Percentiles rank a stretch among this genome's conserved stretches.
These are phyloP conservation scores for Collybiopsis confluens DNA, from an alignment of 768 basidiomycete species.

Conservation along the genomic window DNA sequence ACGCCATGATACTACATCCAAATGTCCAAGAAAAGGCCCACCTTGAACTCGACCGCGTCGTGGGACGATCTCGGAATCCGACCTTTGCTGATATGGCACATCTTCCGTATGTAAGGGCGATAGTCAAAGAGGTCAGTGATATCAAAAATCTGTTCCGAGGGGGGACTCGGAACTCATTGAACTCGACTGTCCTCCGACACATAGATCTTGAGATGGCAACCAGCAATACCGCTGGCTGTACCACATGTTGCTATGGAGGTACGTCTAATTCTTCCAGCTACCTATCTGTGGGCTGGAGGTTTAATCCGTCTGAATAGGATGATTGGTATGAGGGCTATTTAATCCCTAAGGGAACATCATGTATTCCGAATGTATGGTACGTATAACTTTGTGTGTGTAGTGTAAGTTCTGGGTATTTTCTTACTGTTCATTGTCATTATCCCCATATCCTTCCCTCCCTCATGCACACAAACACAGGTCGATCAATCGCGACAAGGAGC, in stretches of 20 bases:
- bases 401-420: neutral
- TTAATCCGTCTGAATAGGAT: neutral
- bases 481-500: neutral
- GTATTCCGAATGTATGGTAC: conserved; percentile 1
- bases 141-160: too few species aligned
- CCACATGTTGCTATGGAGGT: conserved; percentile 2
- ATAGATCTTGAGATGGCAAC: conserved; percentile 4
- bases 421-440: neutral
- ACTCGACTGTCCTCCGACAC: too few species aligned
- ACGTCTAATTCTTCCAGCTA: neutral
- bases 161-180: too few species aligned
- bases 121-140: conserved; percentile 4
- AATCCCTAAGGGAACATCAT: neutral
- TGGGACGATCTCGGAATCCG: conserved; percentile 1
- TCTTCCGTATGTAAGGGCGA: conserved; percentile 1
- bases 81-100: conserved; percentile 4
- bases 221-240: neutral
- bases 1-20: conserved; percentile 1
- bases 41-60: neutral
- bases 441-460: neutral
- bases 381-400: neutral
- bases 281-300: neutral
- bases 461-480: neutral
- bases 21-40: conserved; percentile 3
- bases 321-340: conserved; percentile 7